phyloP scores from a whole-genome alignment of 1,284 basidiomycete species.

The Stereum hirsutum region DNA sequence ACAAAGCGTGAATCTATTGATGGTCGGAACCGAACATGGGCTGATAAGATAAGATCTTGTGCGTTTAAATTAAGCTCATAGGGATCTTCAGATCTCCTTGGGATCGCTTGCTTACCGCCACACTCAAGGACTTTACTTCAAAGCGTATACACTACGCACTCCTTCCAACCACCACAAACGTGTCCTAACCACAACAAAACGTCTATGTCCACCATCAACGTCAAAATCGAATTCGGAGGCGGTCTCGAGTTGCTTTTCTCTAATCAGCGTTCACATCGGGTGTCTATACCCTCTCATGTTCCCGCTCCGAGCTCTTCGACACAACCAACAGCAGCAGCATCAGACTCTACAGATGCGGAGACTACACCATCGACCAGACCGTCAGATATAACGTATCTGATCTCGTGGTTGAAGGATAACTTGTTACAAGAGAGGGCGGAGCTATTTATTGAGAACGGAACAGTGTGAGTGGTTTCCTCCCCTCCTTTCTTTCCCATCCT shows the following conservation, averaged over 20 bases:
- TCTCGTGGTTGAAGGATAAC: slow-evolving; percentile 73
- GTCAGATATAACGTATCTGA: slow-evolving; percentile 67
- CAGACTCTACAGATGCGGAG: slow-evolving; percentile 5
- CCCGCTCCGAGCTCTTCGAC: not conserved
- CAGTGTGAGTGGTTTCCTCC: slow-evolving; percentile 68
- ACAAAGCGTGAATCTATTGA: no score
- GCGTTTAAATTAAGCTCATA: no score
- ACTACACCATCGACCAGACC: slow-evolving; percentile 27
- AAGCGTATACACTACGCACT: no score
- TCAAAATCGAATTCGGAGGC: slow-evolving; percentile 2
- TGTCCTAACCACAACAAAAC: no score
- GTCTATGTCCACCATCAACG: not conserved
- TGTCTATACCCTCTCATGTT: slow-evolving; percentile 48
- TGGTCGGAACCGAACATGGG: no score
- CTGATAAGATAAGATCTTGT: no score
- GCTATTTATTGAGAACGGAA: slow-evolving; percentile 83
- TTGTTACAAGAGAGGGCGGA: slow-evolving; percentile 81
- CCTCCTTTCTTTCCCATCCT: not conserved
- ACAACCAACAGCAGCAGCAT: not conserved
- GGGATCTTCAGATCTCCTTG: no score
- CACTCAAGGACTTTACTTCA: no score
- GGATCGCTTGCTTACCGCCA: no score
- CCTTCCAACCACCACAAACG: no score
- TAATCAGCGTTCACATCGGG: slow-evolving; percentile 51
- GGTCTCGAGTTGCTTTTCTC: slow-evolving; percentile 80